A percentile compares a stretch with the other conserved stretches of the same genome.
Evolutionary conservation across 1,139 yeast species (phyloP).

Genomic region (Sporopachydermia cereana): DNA sequence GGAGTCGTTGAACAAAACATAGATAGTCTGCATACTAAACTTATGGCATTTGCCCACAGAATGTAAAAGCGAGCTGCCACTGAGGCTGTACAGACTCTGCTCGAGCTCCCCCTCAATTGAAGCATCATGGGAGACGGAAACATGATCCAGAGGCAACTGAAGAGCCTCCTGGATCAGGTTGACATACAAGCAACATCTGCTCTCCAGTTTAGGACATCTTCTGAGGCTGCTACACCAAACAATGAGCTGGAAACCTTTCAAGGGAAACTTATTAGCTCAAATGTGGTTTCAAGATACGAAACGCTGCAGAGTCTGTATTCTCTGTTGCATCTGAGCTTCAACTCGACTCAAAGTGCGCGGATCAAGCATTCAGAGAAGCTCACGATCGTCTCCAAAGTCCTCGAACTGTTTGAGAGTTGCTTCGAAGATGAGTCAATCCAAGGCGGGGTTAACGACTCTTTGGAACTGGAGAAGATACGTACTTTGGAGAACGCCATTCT

Average conservation of each 20-base stretch:
- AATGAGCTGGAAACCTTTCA: too few relatives aligned
- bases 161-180: background rate
- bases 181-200: background rate
- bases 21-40: too few relatives aligned
- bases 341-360: background rate
- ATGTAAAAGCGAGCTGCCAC: too few relatives aligned
- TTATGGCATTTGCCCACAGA: too few relatives aligned
- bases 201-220: background rate
- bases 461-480: too few relatives aligned
- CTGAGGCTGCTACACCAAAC: background rate
- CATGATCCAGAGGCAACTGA: background rate
- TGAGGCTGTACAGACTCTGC: background rate
- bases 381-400: background rate
- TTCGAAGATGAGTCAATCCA: background rate
- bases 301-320: conserved; percentile 2
- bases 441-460: background rate
- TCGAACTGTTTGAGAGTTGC: background rate
- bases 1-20: too few relatives aligned
- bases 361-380: background rate
- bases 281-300: too few relatives aligned
- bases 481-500: conserved; percentile 13
- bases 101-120: background rate
- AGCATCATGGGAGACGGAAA: background rate
- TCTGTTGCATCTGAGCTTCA: background rate
- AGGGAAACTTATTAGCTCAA: too few relatives aligned